Percentiles rank a stretch among this genome's conserved stretches.
phyloP scores from a whole-genome alignment of 345 rosid genomes.

The Cardamine resedifolia region DNA sequence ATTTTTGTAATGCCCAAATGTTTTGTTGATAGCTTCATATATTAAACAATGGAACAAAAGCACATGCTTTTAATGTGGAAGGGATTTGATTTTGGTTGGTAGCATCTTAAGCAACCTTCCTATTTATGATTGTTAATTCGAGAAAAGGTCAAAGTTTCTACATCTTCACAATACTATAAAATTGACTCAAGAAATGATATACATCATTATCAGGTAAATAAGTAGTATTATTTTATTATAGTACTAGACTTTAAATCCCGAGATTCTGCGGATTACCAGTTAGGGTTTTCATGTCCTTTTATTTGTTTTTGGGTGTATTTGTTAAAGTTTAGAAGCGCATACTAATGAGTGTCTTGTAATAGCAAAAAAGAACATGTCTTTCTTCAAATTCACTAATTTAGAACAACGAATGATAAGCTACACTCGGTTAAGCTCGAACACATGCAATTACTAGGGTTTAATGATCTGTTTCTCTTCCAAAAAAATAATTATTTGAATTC shows the following conservation, averaged over 20 bases:
- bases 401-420: neutral
- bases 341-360: neutral
- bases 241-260: neutral
- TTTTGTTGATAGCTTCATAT: neutral
- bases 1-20: neutral
- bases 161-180: constrained; percentile 4
- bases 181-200: constrained; percentile 1
- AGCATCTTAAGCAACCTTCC: constrained; percentile 21
- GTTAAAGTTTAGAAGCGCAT: neutral
- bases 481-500: neutral
- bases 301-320: no score
- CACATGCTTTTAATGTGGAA: constrained; percentile 31
- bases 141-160: constrained; percentile 16
- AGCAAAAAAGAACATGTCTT: neutral
- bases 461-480: neutral
- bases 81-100: constrained; percentile 32
- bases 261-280: neutral
- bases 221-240: neutral
- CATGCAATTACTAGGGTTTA: neutral
- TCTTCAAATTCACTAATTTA: neutral
- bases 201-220: neutral
- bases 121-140: neutral
- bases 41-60: neutral
- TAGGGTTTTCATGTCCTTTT: neutral
- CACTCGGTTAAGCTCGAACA: neutral